phyloP scores from a whole-genome alignment of 305 asterid genomes.

The Solanum aculeatissimum region DNA sequence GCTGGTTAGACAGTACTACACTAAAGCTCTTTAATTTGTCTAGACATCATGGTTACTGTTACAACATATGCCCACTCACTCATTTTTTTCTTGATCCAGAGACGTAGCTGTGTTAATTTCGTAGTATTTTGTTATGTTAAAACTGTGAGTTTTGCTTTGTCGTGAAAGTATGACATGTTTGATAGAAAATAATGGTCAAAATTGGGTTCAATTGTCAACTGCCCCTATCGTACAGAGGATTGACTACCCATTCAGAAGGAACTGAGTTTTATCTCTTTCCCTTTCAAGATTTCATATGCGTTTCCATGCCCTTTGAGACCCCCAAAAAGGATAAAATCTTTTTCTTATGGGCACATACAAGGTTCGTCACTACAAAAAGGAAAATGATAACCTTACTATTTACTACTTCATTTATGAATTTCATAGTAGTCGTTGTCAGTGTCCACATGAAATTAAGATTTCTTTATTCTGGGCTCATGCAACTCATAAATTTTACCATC shows the following conservation, averaged over 20 bases:
- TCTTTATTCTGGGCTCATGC: neutral
- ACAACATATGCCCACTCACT: neutral
- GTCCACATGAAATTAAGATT: neutral
- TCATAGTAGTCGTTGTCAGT: neutral
- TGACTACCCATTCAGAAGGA: neutral
- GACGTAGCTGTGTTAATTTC: neutral
- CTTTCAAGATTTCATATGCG: neutral
- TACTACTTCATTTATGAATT: neutral
- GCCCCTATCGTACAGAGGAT: neutral
- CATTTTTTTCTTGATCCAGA: neutral
- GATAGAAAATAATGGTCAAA: neutral
- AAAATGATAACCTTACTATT: neutral
- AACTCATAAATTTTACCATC: neutral
- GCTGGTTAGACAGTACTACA: neutral
- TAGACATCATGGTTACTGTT: neutral
- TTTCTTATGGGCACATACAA: neutral
- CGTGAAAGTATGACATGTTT: neutral
- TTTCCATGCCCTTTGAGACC: neutral
- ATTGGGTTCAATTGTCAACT: neutral
- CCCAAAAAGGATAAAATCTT: neutral
- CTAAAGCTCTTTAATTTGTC: neutral
- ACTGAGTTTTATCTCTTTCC: neutral
- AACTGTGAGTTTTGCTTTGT: neutral
- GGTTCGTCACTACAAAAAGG: neutral
- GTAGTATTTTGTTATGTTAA: neutral